Percentiles rank a stretch among this genome's conserved stretches.
Conservation (phyloP, 2,329 filamentous ascomycete genomes). For the Colletotrichum sp. region DNA sequence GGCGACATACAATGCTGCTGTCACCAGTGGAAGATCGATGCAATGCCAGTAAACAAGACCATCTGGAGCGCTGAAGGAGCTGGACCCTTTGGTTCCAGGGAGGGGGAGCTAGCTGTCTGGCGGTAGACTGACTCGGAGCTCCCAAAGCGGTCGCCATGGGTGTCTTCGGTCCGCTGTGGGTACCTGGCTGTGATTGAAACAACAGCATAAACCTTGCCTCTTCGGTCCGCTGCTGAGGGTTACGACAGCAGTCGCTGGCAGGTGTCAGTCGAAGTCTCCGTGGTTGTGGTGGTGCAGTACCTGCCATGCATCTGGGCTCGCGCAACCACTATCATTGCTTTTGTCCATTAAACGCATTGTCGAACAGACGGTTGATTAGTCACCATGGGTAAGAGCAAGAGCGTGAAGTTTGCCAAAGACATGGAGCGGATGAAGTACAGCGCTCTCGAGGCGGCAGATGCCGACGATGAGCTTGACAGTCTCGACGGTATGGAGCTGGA, state of each 20-base stretch:
- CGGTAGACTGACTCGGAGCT: not conserved
- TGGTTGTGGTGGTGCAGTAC: not conserved
- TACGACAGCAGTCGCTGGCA: not conserved
- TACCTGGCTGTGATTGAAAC: not conserved
- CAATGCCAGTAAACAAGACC: not conserved
- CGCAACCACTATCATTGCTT: not conserved
- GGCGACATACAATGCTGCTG: not conserved
- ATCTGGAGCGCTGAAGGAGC: not conserved
- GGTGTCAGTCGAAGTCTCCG: not conserved
- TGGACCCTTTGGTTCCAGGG: not conserved
- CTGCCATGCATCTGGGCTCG: not conserved
- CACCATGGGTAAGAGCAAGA: slow-evolving; percentile 1
- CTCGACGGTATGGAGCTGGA: not conserved
- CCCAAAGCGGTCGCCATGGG: not conserved
- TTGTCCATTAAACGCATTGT: not conserved
- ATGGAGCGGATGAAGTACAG: not conserved
- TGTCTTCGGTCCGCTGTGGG: not conserved
- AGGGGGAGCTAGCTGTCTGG: not conserved
- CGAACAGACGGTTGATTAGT: not conserved
- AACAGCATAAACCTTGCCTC: not conserved
- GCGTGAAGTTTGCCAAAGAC: not conserved
- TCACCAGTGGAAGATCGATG: not conserved
- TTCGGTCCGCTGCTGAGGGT: not conserved
- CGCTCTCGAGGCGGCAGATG: not conserved
- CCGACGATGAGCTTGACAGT: not conserved